Evolutionary conservation across 768 basidiomycete species (phyloP).

Genomic region (Amylocystis lapponica): DNA sequence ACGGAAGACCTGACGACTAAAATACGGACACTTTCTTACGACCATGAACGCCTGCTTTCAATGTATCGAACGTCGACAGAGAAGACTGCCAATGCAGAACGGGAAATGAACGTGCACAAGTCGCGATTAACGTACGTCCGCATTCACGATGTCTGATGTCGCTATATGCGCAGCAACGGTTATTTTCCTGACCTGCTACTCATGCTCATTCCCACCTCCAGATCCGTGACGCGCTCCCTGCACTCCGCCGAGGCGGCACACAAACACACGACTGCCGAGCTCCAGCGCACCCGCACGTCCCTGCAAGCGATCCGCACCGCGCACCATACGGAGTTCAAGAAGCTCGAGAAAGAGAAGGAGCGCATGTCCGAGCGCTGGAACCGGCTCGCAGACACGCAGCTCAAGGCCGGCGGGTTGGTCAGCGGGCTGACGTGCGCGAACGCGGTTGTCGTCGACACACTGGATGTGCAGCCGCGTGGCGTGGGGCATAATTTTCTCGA

Average conservation of each 20-base stretch:
- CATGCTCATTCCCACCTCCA: too few relatives aligned
- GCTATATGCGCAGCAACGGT: not conserved
- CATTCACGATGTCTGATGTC: not conserved
- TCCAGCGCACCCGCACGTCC: conserved; percentile 65
- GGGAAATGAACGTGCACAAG: conserved; percentile 71
- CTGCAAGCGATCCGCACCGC: conserved; percentile 66
- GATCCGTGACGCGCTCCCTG: conserved; percentile 47
- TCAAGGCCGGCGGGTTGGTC: conserved; percentile 43
- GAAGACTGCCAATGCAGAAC: conserved; percentile 64
- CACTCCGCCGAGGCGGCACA: conserved; percentile 59
- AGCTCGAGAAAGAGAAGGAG: conserved; percentile 76
- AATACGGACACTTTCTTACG: conserved; percentile 71
- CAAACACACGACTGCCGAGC: conserved; percentile 63
- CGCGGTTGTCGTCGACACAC: conserved; percentile 29
- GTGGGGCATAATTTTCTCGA: conserved; percentile 56
- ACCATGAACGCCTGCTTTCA: conserved; percentile 66
- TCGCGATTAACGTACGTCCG: conserved; percentile 60
- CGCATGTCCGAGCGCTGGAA: conserved; percentile 69
- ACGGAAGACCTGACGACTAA: conserved; percentile 74
- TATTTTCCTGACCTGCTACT: too few relatives aligned
- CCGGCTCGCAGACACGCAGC: conserved; percentile 63
- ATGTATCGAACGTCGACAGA: conserved; percentile 60
- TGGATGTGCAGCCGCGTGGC: conserved; percentile 31
- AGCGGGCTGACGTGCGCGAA: conserved; percentile 34
- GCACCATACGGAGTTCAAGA: conserved; percentile 69